Evolutionary conservation across 805 yeast species (phyloP).

Genomic region (Schwanniomyces polymorphus): DNA sequence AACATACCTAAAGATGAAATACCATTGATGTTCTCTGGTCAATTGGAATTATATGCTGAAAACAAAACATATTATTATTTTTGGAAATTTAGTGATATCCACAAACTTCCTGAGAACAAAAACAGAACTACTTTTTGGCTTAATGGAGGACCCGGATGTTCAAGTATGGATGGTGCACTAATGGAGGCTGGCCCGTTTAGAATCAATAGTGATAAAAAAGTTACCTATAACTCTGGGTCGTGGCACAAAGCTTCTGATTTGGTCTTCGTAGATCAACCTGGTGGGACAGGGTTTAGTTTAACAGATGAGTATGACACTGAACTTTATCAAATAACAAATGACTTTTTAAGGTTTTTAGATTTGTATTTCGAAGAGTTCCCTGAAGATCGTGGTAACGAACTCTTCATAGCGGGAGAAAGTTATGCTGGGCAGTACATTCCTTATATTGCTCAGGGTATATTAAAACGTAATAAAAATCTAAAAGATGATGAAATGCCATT

Average conservation of each 20-base stretch:
- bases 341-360: constrained; percentile 64
- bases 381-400: constrained; percentile 58
- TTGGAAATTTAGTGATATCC: constrained; percentile 61
- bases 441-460: constrained; percentile 67
- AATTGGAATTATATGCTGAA: constrained; percentile 54
- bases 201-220: constrained; percentile 42
- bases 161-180: constrained; percentile 95
- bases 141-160: constrained; percentile 98
- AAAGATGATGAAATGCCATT: constrained; percentile 18
- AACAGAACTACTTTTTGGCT: constrained; percentile 76
- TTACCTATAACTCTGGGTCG: constrained; percentile 65
- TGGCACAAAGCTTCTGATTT: constrained; percentile 83
- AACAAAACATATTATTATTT: constrained; percentile 66
- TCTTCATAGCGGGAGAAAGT: constrained; percentile 90
- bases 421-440: constrained; percentile 98
- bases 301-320: constrained; percentile 56
- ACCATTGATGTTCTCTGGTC: constrained; percentile 66
- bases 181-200: constrained; percentile 91
- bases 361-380: constrained; percentile 74
- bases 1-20: constrained; percentile 31
- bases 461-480: constrained; percentile 40
- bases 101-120: constrained; percentile 26
- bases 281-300: constrained; percentile 87
- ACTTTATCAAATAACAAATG: constrained; percentile 55
- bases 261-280: constrained; percentile 90